Conservation (phyloP, 805 yeast species). For the Saturnispora halmiae region DNA sequence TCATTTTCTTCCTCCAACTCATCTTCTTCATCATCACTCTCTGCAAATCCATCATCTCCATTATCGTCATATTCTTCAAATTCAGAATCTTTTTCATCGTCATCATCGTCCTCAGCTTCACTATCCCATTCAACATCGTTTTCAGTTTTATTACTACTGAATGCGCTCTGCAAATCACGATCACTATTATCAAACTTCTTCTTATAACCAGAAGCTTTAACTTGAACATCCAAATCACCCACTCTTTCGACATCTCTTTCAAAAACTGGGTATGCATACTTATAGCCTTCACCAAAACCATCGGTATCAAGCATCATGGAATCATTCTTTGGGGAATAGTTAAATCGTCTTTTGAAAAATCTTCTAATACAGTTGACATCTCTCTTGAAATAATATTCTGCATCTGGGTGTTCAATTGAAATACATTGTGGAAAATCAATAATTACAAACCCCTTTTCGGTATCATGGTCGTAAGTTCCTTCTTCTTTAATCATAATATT, state of each 20-base stretch:
- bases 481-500: constrained; percentile 68
- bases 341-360: constrained; percentile 72
- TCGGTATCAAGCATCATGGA: constrained; percentile 64
- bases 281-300: constrained; percentile 75
- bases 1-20: constrained; percentile 32
- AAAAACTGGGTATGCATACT: constrained; percentile 70
- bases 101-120: constrained; percentile 13
- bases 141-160: constrained; percentile 30
- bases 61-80: constrained; percentile 20
- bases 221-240: constrained; percentile 70
- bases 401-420: constrained; percentile 84
- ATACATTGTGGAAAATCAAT: constrained; percentile 99
- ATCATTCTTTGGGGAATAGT: constrained; percentile 60
- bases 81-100: constrained; percentile 8
- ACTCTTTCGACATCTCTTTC: constrained; percentile 62
- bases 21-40: constrained; percentile 29
- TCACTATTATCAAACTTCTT: constrained; percentile 35
- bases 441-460: constrained; percentile 69
- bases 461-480: constrained; percentile 43
- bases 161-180: constrained; percentile 68
- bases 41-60: constrained; percentile 17
- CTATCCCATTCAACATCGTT: constrained; percentile 17
- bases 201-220: constrained; percentile 82
- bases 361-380: constrained; percentile 85
- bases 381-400: constrained; percentile 78